Conservation (phyloP, 106 monocot species). For the Dendrobium catenatum region DNA sequence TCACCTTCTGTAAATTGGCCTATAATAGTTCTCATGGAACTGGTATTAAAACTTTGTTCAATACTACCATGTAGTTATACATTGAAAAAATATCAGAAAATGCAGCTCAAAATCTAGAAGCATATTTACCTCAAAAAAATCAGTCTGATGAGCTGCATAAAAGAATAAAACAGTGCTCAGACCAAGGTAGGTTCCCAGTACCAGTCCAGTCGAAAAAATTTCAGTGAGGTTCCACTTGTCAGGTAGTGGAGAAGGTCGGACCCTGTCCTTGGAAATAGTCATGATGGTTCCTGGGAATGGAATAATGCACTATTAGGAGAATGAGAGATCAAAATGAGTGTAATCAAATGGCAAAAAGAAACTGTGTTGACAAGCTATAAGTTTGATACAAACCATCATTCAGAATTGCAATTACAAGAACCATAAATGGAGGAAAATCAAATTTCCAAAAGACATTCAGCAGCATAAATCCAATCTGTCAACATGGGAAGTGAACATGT, state of each 20-base stretch:
- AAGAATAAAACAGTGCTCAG: constrained; percentile 38
- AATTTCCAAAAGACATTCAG: constrained; percentile 38
- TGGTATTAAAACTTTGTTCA: too few species aligned
- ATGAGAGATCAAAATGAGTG: background rate
- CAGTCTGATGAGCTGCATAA: constrained; percentile 31
- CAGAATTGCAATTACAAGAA: constrained; percentile 58
- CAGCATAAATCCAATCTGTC: constrained; percentile 50
- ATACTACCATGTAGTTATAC: background rate
- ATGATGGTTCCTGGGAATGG: constrained; percentile 40
- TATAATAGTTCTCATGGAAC: too few species aligned
- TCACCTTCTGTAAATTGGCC: too few species aligned
- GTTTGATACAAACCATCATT: constrained; percentile 35
- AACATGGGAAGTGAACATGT: constrained; percentile 9
- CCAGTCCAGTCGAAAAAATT: constrained; percentile 45
- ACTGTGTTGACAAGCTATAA: background rate
- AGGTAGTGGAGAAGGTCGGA: constrained; percentile 49
- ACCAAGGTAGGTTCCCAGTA: constrained; percentile 44
- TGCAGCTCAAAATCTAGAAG: background rate
- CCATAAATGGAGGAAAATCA: constrained; percentile 55
- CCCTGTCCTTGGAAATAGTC: constrained; percentile 58
- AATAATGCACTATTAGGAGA: background rate
- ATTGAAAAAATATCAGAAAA: background rate
- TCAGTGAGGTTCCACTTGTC: constrained; percentile 56
- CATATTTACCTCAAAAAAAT: constrained; percentile 39
- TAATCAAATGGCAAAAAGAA: background rate